Evolutionary conservation across 2,329 filamentous ascomycete genomes (phyloP).

Genomic region (Trichoderma oligosporum): DNA sequence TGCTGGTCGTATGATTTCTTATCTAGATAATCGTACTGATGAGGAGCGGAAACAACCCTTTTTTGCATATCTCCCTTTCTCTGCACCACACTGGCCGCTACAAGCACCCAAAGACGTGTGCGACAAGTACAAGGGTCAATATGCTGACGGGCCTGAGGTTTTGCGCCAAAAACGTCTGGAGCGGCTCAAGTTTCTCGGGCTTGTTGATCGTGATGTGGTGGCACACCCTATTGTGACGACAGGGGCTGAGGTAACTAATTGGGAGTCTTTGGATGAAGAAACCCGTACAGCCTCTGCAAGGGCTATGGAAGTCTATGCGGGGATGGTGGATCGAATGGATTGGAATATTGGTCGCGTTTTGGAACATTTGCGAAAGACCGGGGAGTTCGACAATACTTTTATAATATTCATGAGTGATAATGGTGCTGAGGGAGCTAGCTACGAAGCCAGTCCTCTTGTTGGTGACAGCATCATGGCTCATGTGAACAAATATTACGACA

Average conservation of each 20-base stretch:
- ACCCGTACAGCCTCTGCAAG: conserved; percentile 46
- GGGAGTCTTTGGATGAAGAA: conserved; percentile 44
- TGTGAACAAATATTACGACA: conserved; percentile 50
- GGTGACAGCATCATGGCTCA: conserved; percentile 49
- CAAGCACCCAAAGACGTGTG: conserved; percentile 55
- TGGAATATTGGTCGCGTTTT: conserved; percentile 56
- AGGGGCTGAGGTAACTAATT: conserved; percentile 40
- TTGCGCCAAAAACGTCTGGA: conserved; percentile 51
- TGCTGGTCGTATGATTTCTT: conserved; percentile 49
- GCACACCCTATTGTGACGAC: conserved; percentile 48
- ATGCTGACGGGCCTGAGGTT: conserved; percentile 57
- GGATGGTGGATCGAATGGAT: conserved; percentile 62
- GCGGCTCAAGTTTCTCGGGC: conserved; percentile 53
- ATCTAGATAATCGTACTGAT: conserved; percentile 48
- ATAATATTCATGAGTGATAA: conserved; percentile 63
- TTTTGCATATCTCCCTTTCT: conserved; percentile 59
- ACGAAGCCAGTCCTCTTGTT: conserved; percentile 56
- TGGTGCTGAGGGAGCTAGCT: conserved; percentile 56
- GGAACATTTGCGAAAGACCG: conserved; percentile 51
- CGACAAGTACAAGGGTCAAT: conserved; percentile 55
- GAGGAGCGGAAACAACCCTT: conserved; percentile 42
- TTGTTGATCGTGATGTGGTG: conserved; percentile 49
- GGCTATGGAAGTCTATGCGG: conserved; percentile 61
- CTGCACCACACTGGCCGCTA: conserved; percentile 61
- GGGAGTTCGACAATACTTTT: conserved; percentile 61